Base-by-base conservation (phyloP, 305 asterid species). In the Lippia alba region DNA sequence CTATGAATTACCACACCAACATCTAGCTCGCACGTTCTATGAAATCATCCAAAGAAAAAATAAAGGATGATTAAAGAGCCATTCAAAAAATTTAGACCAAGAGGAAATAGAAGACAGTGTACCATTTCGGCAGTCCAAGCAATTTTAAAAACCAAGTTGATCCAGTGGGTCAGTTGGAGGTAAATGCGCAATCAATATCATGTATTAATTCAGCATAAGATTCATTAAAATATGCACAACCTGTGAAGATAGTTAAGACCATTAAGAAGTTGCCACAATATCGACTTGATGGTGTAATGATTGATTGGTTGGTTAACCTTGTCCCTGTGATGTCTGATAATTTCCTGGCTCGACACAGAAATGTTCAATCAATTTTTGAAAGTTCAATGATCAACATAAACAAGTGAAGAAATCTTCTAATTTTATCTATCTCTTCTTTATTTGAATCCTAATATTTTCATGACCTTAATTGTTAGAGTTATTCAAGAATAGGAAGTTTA, bases 181-280 rank as follows among this genome's bases (percentile, higher is more conserved):
- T 15, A 61, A 73, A 30, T 41, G 53, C 41, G 44, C 20, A 68
- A 62, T 68, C 62, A 18, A 20, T 11, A 24, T 75, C 4, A 64
- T 61, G 60, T 53, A 69, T 46, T 65, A 45, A 71, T 18, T 53
- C 32, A 63, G 71, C 71, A 67, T 20, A 36, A 50, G 70, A 80
- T 36, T 24, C 32, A 67, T 36, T 49, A 50, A 66, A 69, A 58
- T 33, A 74, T 57, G 62, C 70, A 76, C 72, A 71, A 84, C 99
- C 98, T 91, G 87, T 94, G 99, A 77, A 94, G 99, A 82, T 92
- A 94, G 74, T 88, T 88, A 60, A 94, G 85, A 69, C 99, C 99
- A 81, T 94, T 94, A 77, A 94, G 96, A 83, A 94, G 96, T 90
- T 94, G 99, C 99, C 99, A 94, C 78, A 94, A 80, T 76, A 94